Evolutionary conservation across 805 yeast species (phyloP), one percentile per base, ranked within the genome.

Genomic region (Candida endomychidarum): DNA sequence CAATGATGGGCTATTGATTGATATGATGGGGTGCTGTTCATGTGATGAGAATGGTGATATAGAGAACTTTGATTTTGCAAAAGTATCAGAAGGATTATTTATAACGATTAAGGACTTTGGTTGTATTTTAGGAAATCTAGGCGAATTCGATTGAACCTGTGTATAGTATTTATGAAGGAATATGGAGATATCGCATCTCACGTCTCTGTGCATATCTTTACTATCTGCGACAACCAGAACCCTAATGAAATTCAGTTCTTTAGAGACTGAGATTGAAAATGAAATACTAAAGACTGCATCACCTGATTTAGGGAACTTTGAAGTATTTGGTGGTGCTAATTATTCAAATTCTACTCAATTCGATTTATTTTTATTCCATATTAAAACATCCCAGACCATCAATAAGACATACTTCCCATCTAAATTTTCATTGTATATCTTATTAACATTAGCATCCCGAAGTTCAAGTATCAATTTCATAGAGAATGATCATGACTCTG

Each of bases 71-170:
- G 59, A 58, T 37, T 53, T 58, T 17, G 48, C 51, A 6, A 52
- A 49, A 32, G 41, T 52, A 8, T 53, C 55, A 32, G 40, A 41
- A 8, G 69, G 67, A 1, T 43, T 63, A 8, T 52, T 49, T 28
- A 57, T 69, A 7, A 41, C 49, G 4, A 57, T 69, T 39, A 67
- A 65, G 43, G 74, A 65, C 40, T 69, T 69, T 53, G 74, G 70
- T 1, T 70, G 63, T 41, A 63, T 69, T 6, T 40, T 69, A 27
- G 74, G 74, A 1, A 56, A 54, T 17, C 42, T 69, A 9, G 74
- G 73, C 5, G 72, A 68, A 40, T 52, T 58, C 8, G 68, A 61
- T 36, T 56, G 37, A 35, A 9, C n/a, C n/a, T n/a, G n/a, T n/a
- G n/a, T n/a, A n/a, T n/a, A n/a, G n/a, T n/a, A n/a, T n/a, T n/a